Base-by-base conservation (phyloP, 768 basidiomycete species). In the Boletus pseudopeckii region DNA sequence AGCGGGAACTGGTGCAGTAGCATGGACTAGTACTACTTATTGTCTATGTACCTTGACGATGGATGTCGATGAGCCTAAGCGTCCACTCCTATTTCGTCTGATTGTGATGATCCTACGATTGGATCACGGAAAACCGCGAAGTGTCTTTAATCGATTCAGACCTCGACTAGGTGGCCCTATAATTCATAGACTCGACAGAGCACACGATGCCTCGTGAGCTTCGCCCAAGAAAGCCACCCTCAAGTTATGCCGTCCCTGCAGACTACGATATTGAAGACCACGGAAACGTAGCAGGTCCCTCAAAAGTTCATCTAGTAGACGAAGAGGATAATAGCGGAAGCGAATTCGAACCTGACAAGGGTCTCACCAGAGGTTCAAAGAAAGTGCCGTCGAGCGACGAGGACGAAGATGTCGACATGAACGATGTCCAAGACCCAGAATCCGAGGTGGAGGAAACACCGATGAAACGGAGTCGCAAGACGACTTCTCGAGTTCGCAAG, bases 191-290 rank as follows among this genome's bases (percentile, higher is more conserved):
- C 41, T 32, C 40, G 13, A 30, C 28, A 10, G 28, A 13, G 4
- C 34, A 43, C 42, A 40, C 18, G 14, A 87, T 87, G 85, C 56
- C 78, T 15, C 77, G 82, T 34, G 67, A 78, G 44, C 74, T 87
- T 40, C 79, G 85, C 20, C 77, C 80, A 18, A 75, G 86, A 49
- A 81, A 76, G 49, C 71, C 75, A 20, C 76, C 72, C 41, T 76
- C 74, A 32, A 81, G 73, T 62, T 88, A 88, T 69, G 70, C 74
- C 0, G 56, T 61, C 22, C 56, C 79, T 20, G 68, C 72, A 33
- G 72, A 62, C 4, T 53, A 69, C 32, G 75, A 68, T 1, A 59
- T 60, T 26, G 70, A 74, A 18, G 69, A 69, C 37, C 57, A 46
- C 7, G 64, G 63, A 8, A 62, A 58, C 7, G 71, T 72, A 3